Base-by-base conservation (phyloP, 352 stramenopile genomes). In the Pythium diclinum region DNA sequence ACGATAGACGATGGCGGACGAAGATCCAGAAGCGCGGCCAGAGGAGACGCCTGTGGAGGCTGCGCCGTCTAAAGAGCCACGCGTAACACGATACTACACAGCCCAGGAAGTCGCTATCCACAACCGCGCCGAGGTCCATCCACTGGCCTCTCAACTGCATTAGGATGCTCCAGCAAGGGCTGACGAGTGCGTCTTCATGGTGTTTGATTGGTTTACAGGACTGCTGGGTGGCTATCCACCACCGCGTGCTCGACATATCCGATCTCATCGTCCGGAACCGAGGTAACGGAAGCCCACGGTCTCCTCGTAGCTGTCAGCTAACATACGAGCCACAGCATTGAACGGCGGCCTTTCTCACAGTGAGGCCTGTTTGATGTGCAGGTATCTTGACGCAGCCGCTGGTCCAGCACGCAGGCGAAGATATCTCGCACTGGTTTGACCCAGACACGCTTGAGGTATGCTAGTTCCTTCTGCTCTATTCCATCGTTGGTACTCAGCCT, bases 391-490 rank as follows among this genome's bases (percentile, higher is more conserved):
- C 87, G 7, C 79, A 96, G 55, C 83, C 85, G 46, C 70, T 98
- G 6, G 78, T 98, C 3, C 70, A 75, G 6, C 79, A 92, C 65
- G 90, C 92, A 23, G 92, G 91, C 6, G 79, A 92, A 33, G 91
- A 98, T 62, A 81, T 98, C 28, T 96, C 91, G 0, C 88, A 97
- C 61, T 98, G 92, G 92, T 98, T 98, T 64, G 83, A 96, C 34
- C 33, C 58, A 6, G 73, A 83, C 5, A 94, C 81, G 0, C 67
- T 78, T 7, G 81, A 96, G 57, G 82, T 93, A 76, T 38, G 33
- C 33, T 10, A 13, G 8, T 38, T 9, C 63, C 0, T 19, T 42
- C 17, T 55, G n/a, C n/a, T 61, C 23, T 17, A 42, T 56, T 6
- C 16, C 19, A 61, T 61, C 7, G 9, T 17, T 36, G 17, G 10